phyloP scores from a whole-genome alignment of 371 early-diverging fungal genomes.

The Blastocladiella emersonii region DNA sequence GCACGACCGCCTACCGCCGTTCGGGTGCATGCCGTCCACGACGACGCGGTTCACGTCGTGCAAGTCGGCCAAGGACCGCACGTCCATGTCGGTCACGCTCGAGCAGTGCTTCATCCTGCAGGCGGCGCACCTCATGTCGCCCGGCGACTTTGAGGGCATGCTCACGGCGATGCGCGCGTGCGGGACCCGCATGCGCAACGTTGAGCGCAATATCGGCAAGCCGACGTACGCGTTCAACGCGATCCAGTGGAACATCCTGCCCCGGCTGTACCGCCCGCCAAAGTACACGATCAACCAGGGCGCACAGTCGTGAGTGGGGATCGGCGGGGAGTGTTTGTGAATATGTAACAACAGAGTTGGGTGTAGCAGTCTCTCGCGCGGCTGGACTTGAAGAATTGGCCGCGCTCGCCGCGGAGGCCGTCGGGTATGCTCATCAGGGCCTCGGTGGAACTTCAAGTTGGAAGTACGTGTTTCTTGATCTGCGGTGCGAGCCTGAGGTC shows the following conservation, averaged over 20 bases:
- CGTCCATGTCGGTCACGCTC: not conserved
- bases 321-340: too few species aligned
- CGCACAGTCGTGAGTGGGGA: too few species aligned
- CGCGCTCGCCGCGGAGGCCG: too few species aligned
- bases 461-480: too few species aligned
- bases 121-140: not conserved
- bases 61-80: slow-evolving; percentile 6
- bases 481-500: too few species aligned
- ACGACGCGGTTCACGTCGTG: not conserved
- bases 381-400: too few species aligned
- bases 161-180: slow-evolving; percentile 3
- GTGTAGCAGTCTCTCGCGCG: too few species aligned
- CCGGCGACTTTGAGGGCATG: not conserved
- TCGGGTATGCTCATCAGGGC: too few species aligned
- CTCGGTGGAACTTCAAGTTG: too few species aligned
- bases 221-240: not conserved
- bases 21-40: not conserved
- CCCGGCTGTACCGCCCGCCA: slow-evolving; percentile 1
- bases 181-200: not conserved
- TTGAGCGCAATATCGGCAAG: not conserved
- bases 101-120: slow-evolving; percentile 1
- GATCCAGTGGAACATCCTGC: slow-evolving; percentile 2
- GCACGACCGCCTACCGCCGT: not conserved
- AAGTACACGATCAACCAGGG: not conserved
- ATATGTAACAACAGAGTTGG: too few species aligned